phyloP scores from a whole-genome alignment of 2,329 filamentous ascomycete genomes.

The Monosporascus sp. region DNA sequence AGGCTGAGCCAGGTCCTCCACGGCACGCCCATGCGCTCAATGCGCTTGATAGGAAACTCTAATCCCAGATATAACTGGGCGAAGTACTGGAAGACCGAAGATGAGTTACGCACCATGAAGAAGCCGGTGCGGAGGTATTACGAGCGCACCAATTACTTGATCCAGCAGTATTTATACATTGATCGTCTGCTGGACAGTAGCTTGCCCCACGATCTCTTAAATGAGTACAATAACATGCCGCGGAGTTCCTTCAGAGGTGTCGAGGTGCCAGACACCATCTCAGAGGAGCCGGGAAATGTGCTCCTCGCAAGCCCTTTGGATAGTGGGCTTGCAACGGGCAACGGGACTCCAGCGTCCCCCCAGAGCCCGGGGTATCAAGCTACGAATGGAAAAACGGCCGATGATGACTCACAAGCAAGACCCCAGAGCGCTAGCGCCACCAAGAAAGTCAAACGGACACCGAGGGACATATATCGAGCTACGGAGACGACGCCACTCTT shows the following conservation, averaged over 20 bases:
- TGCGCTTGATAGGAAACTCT: slow-evolving; percentile 81
- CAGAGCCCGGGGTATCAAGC: slow-evolving; percentile 4
- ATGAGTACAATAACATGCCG: slow-evolving; percentile 73
- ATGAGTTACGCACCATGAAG: slow-evolving; percentile 66
- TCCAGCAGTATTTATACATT: slow-evolving; percentile 92
- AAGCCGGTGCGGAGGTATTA: slow-evolving; percentile 82
- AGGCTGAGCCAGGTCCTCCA: slow-evolving; percentile 55
- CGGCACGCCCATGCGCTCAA: slow-evolving; percentile 72
- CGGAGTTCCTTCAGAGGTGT: slow-evolving; percentile 48
- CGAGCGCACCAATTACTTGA: slow-evolving; percentile 79
- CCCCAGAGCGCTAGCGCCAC: slow-evolving; percentile 10
- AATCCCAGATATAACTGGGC: slow-evolving; percentile 86
- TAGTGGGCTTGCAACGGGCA: neutral
- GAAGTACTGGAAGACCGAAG: slow-evolving; percentile 77
- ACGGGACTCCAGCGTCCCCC: slow-evolving; percentile 1
- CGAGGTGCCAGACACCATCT: slow-evolving; percentile 68
- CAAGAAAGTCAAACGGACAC: slow-evolving; percentile 68
- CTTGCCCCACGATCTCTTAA: slow-evolving; percentile 84
- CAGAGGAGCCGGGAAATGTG: slow-evolving; percentile 54
- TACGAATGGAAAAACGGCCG: slow-evolving; percentile 1
- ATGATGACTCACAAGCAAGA: slow-evolving; percentile 6
- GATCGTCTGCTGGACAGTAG: slow-evolving; percentile 87
- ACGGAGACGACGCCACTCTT: slow-evolving; percentile 67
- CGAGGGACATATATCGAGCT: slow-evolving; percentile 78
- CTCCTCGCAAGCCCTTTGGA: neutral